Conservation (phyloP, 164 flowering plant genomes). For the Nymphaea colorata region DNA sequence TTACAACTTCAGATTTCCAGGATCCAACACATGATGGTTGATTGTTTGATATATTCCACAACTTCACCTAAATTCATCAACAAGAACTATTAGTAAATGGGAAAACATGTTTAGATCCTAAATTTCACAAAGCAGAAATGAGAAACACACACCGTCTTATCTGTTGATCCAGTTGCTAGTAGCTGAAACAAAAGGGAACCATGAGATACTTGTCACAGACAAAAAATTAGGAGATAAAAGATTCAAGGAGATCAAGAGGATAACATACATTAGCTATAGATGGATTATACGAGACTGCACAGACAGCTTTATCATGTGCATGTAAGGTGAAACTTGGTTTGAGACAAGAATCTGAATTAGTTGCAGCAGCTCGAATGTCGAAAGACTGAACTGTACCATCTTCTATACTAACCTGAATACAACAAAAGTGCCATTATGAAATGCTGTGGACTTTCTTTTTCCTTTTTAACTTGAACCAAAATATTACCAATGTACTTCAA, state of each 20-base stretch:
- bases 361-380: constrained; percentile 61
- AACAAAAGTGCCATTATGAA: background rate
- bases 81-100: background rate
- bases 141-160: constrained; percentile 53
- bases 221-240: background rate
- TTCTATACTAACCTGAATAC: constrained; percentile 69
- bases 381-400: constrained; percentile 77
- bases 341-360: constrained; percentile 34
- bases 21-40: constrained; percentile 72
- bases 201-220: background rate
- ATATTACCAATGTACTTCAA: no score
- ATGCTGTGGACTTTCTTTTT: background rate
- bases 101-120: background rate
- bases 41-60: constrained; percentile 82
- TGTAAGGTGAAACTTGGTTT: constrained; percentile 73
- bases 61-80: constrained; percentile 42
- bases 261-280: constrained; percentile 50
- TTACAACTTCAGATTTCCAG: constrained; percentile 66
- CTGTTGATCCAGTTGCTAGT: constrained; percentile 83
- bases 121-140: background rate
- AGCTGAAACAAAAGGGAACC: constrained; percentile 30
- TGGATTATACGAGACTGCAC: constrained; percentile 54
- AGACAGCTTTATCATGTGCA: constrained; percentile 94
- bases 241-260: background rate
- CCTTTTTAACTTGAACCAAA: background rate